Conservation (phyloP, 805 yeast species). For the Ogataea minuta region DNA sequence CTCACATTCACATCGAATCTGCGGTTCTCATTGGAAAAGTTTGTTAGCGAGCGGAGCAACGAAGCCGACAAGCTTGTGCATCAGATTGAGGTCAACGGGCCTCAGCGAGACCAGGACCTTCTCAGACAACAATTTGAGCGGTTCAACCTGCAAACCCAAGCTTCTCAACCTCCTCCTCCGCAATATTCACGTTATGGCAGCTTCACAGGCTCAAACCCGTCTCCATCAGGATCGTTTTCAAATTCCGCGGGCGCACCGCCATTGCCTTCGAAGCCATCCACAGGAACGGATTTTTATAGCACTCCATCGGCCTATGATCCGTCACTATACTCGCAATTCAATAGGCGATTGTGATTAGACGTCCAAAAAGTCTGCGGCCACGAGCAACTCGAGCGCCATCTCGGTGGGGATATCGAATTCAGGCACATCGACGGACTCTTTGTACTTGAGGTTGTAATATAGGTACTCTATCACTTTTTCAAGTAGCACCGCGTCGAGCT, state of each 20-base stretch:
- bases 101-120: constrained; percentile 23
- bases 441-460: constrained; percentile 70
- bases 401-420: constrained; percentile 92
- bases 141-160: constrained; percentile 18
- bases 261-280: constrained; percentile 27
- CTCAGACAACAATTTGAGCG: constrained; percentile 20
- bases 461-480: constrained; percentile 84
- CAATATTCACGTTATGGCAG: constrained; percentile 1
- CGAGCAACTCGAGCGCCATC: constrained; percentile 84
- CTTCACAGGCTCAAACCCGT: not conserved
- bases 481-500: constrained; percentile 68
- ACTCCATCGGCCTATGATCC: constrained; percentile 53
- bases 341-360: constrained; percentile 36
- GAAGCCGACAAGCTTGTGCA: constrained; percentile 23
- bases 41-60: constrained; percentile 30
- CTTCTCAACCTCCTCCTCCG: constrained; percentile 13
- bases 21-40: constrained; percentile 27
- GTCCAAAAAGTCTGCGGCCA: constrained; percentile 89
- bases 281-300: constrained; percentile 40
- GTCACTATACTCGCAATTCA: constrained; percentile 40
- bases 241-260: constrained; percentile 25
- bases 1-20: constrained; percentile 34
- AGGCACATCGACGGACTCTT: constrained; percentile 63
- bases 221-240: constrained; percentile 5
- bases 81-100: constrained; percentile 15